Evolutionary conservation across 2,329 filamentous ascomycete species (phyloP), one percentile per base, ranked within the genome.

Genomic region (Neonectria coccinea): DNA sequence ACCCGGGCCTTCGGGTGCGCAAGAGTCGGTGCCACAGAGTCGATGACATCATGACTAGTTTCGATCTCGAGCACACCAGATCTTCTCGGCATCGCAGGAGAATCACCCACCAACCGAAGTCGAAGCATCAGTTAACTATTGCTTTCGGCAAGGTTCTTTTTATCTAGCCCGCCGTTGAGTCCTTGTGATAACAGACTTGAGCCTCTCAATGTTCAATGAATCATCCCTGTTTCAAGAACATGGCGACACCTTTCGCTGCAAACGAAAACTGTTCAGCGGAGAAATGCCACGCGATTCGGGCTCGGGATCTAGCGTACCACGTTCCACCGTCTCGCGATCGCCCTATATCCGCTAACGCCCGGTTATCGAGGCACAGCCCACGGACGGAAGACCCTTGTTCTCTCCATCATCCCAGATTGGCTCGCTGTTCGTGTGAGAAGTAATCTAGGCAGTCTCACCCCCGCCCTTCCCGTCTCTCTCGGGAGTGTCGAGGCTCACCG

Each of bases 41-140:
- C 67, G n/a, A 69, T 67, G 65, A 69, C 67, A 67, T 64, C 65
- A 69, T 64, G 62, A 67, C 67, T 64, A 27, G n/a, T 31, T 48
- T 53, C 51, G 56, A 60, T 64, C 36, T 51, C 25, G 56, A 54
- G 18, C 27, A 39, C 61, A 60, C 56, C 29, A 55, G 7, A 12
- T 56, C 44, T 12, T 16, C 8, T 58, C 61, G 45, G 25, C 51
- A 51, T 60, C 56, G 42, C 12, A 52, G 14, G 59, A 18, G 44
- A 29, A 20, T 36, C 27, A 9, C 36, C 27, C 25, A 9, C 36
- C 27, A 47, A 41, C 16, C 7, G 33, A 27, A 8, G 9, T 51
- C 16, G 50, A 16, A 41, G 10, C 31, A 12, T n/a, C 20, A 27
- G 6, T 29, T 62, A 42, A 48, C 29, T 18, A 25, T 18, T 41